Base-by-base conservation (phyloP, 306 rosid genomes). In the Quercus rubra region DNA sequence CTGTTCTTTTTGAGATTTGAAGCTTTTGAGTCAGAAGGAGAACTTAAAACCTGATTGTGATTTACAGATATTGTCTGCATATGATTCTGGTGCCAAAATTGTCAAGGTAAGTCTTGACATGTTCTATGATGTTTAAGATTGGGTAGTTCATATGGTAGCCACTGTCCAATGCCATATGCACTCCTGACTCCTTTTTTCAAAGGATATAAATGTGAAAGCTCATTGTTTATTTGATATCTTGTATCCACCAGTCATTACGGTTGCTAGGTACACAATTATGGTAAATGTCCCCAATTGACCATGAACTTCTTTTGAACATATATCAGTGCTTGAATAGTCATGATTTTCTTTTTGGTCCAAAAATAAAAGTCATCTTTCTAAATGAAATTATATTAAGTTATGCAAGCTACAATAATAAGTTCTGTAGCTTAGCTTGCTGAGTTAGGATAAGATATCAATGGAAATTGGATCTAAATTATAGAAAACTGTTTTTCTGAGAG, bases 11-110 rank as follows among this genome's bases (percentile, higher is more conserved):
- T 35, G 58, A 52, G 66, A 18, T 62, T 71, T n/a, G 74, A 52
- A 59, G 38, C 18, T 2, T 73, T 59, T 35, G 75, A 55, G 55
- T 21, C 5, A 55, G 7, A 57, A 56, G 17, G 41, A 27, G 23
- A 38, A 68, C 17, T 33, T 76, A 52, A 73, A 68, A 75, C 33
- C 49, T 25, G 15, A 82, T 30, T 76, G 8, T 58, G 73, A 59
- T 68, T 83, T 89, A 66, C 92, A 94, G 98, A 89, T 94, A 73
- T 84, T 89, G 66, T 83, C 88, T 74, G 93, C 98, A 52, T 77
- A 73, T 79, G 87, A 88, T 30, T 82, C 92, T 43, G 98, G 97
- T 54, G 93, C 97, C 67, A 88, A 88, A 90, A 83, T 94, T 66
- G 92, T 94, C 41, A 94, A 94, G 93, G 98, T 92, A 27, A 21